Percentiles rank a stretch among this genome's conserved stretches.
phyloP scores from a whole-genome alignment of 805 yeast species.

The Hanseniaspora meyeri region DNA sequence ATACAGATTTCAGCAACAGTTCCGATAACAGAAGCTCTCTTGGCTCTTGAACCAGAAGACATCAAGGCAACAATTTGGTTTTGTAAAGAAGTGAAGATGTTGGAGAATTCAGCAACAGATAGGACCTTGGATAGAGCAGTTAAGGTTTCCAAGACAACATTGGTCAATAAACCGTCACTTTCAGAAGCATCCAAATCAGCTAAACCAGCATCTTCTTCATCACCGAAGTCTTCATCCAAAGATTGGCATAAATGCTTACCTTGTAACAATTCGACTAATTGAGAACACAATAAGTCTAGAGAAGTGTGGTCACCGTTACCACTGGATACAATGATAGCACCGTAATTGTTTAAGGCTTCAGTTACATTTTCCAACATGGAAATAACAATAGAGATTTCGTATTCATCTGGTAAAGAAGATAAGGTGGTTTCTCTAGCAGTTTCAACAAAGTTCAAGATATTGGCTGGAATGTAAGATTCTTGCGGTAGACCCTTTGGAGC shows the following conservation, averaged over 20 bases:
- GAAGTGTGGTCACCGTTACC: constrained; percentile 45
- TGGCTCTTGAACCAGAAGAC: constrained; percentile 51
- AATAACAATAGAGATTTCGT: constrained; percentile 70
- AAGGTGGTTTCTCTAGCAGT: constrained; percentile 58
- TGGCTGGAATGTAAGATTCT: constrained; percentile 46
- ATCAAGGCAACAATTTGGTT: constrained; percentile 46
- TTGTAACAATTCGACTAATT: constrained; percentile 59
- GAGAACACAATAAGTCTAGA: constrained; percentile 58
- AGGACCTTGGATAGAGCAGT: constrained; percentile 65
- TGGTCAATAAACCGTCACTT: constrained; percentile 59
- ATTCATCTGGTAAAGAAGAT: constrained; percentile 58
- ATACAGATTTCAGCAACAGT: constrained; percentile 79
- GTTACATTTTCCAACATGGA: constrained; percentile 62
- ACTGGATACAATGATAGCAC: constrained; percentile 55
- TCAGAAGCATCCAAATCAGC: constrained; percentile 47
- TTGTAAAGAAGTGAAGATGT: constrained; percentile 61
- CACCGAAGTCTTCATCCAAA: constrained; percentile 55
- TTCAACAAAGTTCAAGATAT: constrained; percentile 46
- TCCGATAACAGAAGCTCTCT: constrained; percentile 77
- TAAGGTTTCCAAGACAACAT: constrained; percentile 74
- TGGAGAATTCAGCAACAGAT: constrained; percentile 56
- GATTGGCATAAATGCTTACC: constrained; percentile 78
- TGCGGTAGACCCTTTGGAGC: constrained; percentile 55
- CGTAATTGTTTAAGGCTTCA: constrained; percentile 56
- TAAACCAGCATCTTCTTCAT: constrained; percentile 32